Evolutionary conservation across 2,329 filamentous ascomycete species (phyloP).

Genomic region (Fusarium sp.): DNA sequence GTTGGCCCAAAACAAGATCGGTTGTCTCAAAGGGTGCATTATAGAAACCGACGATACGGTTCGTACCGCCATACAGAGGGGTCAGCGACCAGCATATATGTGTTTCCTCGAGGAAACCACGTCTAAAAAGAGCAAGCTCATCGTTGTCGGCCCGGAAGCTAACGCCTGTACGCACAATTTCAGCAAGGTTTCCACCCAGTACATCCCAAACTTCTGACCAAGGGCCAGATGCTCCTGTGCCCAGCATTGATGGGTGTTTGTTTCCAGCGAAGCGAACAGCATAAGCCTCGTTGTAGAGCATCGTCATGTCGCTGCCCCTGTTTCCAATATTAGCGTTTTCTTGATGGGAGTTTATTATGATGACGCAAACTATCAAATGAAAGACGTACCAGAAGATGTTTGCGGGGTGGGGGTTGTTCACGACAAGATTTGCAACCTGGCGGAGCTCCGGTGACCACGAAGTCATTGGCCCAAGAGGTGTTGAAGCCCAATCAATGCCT

Average conservation of each 20-base stretch:
- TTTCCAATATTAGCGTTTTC: too few relatives aligned
- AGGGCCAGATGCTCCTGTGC: constrained; percentile 68
- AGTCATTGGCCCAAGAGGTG: constrained; percentile 60
- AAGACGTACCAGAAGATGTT: constrained; percentile 66
- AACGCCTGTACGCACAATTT: constrained; percentile 55
- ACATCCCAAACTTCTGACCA: constrained; percentile 66
- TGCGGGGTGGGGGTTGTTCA: constrained; percentile 60
- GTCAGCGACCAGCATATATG: constrained; percentile 58
- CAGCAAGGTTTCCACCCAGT: constrained; percentile 52
- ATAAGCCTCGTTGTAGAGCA: constrained; percentile 75
- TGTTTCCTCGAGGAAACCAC: constrained; percentile 58
- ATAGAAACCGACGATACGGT: constrained; percentile 57
- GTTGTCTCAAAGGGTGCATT: constrained; percentile 59
- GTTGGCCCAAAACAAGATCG: constrained; percentile 51
- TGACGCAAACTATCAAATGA: too few relatives aligned
- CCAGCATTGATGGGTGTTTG: constrained; percentile 74
- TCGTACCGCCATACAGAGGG: constrained; percentile 56
- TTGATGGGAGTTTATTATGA: too few relatives aligned
- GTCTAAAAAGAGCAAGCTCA: constrained; percentile 51
- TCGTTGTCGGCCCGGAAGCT: constrained; percentile 55
- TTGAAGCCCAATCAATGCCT: constrained; percentile 59
- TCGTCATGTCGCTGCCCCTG: constrained; percentile 70
- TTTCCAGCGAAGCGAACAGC: constrained; percentile 70
- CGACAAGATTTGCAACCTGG: constrained; percentile 57
- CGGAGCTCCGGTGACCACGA: constrained; percentile 62